Conservation (phyloP, 352 stramenopile genomes). For the Globisporangium sylvaticum region DNA sequence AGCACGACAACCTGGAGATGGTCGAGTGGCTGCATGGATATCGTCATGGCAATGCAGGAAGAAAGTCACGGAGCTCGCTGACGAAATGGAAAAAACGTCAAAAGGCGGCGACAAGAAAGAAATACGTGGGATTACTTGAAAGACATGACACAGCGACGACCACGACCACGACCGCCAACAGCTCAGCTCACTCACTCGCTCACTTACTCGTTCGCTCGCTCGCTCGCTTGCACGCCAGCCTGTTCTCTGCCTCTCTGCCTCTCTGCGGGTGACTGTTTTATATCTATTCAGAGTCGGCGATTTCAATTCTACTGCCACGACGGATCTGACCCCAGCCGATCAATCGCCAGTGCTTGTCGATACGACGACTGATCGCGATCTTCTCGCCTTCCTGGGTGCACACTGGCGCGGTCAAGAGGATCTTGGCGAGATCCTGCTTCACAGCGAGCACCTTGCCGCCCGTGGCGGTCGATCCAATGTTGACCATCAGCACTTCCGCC, state of each 20-base stretch:
- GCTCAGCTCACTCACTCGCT: background rate
- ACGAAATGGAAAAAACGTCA: background rate
- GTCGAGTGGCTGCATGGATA: background rate
- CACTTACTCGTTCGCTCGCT: background rate
- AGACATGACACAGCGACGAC: background rate
- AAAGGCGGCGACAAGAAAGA: background rate
- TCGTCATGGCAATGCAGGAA: too few relatives aligned
- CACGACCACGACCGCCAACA: background rate
- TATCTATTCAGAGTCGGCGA: slow-evolving; percentile 85
- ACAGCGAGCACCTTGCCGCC: slow-evolving; percentile 93
- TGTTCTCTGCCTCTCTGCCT: background rate
- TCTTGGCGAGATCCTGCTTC: slow-evolving; percentile 98
- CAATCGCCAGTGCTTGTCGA: slow-evolving; percentile 99
- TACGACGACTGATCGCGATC: slow-evolving; percentile 99
- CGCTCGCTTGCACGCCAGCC: background rate
- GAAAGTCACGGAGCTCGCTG: too few relatives aligned
- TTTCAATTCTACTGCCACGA: slow-evolving; percentile 94
- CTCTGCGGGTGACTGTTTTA: slow-evolving; percentile 14
- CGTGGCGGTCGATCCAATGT: slow-evolving; percentile 99
- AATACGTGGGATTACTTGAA: slow-evolving; percentile 2
- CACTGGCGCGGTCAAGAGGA: slow-evolving; percentile 98
- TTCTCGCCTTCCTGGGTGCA: slow-evolving; percentile 99
- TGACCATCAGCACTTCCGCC: slow-evolving; percentile 99
- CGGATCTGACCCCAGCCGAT: slow-evolving; percentile 99
- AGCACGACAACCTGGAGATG: background rate